Base-by-base conservation (phyloP, 2,329 filamentous ascomycete species). In the Botrytis cinerea region DNA sequence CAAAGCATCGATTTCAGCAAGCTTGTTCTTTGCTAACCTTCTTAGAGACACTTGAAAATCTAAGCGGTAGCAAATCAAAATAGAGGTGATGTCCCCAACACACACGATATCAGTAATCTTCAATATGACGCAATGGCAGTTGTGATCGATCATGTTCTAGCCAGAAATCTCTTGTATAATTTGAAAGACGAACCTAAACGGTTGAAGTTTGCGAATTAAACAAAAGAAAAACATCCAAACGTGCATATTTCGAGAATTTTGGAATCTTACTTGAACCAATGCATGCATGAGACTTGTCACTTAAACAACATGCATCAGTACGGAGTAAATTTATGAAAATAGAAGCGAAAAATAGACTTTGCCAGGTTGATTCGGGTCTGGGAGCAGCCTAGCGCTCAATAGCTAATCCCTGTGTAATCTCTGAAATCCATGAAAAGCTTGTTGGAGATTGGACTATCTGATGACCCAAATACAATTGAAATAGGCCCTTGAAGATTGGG, bases 141-240 rank as follows among this genome's bases (percentile, higher is more conserved):
- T n/a, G 25, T 28, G n/a, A 32, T 54, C 2, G 22, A 68, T 57
- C 35, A 18, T n/a, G n/a, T 68, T 68, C 66, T 68, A 45, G 48
- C 48, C 66, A 57, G n/a, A 18, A 43, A 32, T 25, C 25, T 57
- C 35, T 38, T 20, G 18, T 57, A n/a, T 12, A 28, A 20, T 25
- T 28, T 40, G 46, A 54, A 54, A 40, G 46, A 40, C 64, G 66
- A 68, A 25, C 48, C 51, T 9, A 57, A 68, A 57, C 2, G n/a
- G 66, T 43, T 68, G 66, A 68, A 32, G 66, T 68, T 68, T 57
- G 66, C 66, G 48, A 68, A 32, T 32, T 32, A 32, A 32, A 12
- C 5, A 16, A 32, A 28, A 68, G 4, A 9, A 43, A 28, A 68
- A 16, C 12, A 38, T 68, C 48, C 48, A 57, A 68, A 68, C 66